Evolutionary conservation across 2,329 filamentous ascomycete species (phyloP), one percentile per base, ranked within the genome.

Genomic region (Penicillium glabrum): DNA sequence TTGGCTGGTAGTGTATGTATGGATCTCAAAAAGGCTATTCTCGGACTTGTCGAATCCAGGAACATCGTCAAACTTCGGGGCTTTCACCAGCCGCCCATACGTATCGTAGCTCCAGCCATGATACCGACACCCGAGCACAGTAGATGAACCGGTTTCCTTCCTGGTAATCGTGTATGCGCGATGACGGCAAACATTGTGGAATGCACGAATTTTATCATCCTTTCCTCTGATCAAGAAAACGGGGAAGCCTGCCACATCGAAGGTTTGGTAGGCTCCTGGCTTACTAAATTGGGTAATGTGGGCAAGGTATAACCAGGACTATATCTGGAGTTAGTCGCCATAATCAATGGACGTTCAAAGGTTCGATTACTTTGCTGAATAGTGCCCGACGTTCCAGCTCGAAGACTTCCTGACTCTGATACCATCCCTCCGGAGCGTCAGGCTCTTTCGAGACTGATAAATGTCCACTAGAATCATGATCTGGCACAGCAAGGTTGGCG

Each of bases 171-270:
- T 82, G 64, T 82, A 87, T 23, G 85, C 85, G 7, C 85, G 77
- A 67, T 87, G 85, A 2, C 85, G 75, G 70, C 85, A 87, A 35
- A 86, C 77, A 64, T 87, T 87, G 72, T 87, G 85, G 67, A 87
- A 86, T 16, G 79, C 84, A 56, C 83, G 80, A 67, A 86, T 80
- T 10, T 76, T 75, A 16, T 76, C 74, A 23, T 81, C 75, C 50
- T 82, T 80, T 56, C 84, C 82, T 14, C 73, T 70, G 54, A 79
- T 76, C 24, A 86, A 69, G 63, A 86, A 75, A 61, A 87, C 79
- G 11, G 84, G 77, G 66, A 81, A 85, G n/a, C 79, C 82, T 14
- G 83, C 82, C 2, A 85, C 69, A 13, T 81, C 76, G 59, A 79
- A 86, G 21, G 80, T 78, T 27, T 85, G 75, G 71, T 82, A 88